Conservation (phyloP, 2,329 filamentous ascomycete genomes). For the Talaromyces marneffei region DNA sequence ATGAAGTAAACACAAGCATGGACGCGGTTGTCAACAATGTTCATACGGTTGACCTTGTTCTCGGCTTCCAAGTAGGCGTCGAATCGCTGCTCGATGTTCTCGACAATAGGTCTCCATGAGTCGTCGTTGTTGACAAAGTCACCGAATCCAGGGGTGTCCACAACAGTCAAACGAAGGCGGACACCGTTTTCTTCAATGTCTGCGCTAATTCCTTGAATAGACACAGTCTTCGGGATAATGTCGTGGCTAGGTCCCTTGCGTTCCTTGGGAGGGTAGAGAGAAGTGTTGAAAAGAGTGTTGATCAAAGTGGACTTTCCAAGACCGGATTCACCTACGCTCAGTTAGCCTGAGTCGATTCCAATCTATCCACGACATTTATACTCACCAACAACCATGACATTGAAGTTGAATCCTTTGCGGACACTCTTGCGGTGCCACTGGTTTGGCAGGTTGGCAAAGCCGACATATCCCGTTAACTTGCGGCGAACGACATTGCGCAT, state of each 20-base stretch:
- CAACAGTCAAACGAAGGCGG: conserved; percentile 89
- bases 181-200: conserved; percentile 99
- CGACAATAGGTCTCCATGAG: conserved; percentile 97
- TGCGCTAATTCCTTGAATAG: conserved; percentile 89
- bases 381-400: conserved; percentile 99
- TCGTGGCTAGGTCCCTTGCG: conserved; percentile 95
- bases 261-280: conserved; percentile 96
- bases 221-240: conserved; percentile 96
- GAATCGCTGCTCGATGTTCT: conserved; percentile 99
- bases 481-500: conserved; percentile 94
- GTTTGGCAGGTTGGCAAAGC: conserved; percentile 97
- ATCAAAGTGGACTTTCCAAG: conserved; percentile 98
- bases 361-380: conserved; percentile 23
- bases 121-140: conserved; percentile 99
- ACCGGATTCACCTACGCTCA: conserved; percentile 79
- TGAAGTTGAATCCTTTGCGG: conserved; percentile 99
- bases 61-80: conserved; percentile 97
- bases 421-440: conserved; percentile 99
- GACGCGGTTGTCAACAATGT: conserved; percentile 98
- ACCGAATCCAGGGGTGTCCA: conserved; percentile 95
- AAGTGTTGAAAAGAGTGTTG: conserved; percentile 99
- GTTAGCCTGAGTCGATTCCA: not conserved
- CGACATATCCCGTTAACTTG: conserved; percentile 97
- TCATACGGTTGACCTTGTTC: conserved; percentile 99
- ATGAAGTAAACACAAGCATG: conserved; percentile 99